Evolutionary conservation across 2,329 filamentous ascomycete genomes (phyloP).

Genomic region (Pestalotiopsis sp.): DNA sequence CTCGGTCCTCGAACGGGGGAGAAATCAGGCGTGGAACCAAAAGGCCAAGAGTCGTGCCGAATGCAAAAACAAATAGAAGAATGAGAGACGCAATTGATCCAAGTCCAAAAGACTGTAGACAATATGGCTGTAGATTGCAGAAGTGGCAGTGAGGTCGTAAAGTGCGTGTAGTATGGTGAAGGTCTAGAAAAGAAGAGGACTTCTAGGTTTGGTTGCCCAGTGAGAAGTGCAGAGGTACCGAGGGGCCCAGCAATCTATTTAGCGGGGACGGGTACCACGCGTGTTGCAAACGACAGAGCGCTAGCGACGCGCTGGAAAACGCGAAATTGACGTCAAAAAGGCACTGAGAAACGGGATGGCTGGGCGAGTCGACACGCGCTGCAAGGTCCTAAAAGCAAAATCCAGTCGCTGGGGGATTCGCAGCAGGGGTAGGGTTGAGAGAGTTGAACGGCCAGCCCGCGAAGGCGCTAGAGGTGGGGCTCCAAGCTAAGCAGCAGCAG

Average conservation of each 20-base stretch:
- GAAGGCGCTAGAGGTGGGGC: not conserved
- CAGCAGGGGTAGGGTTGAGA: not conserved
- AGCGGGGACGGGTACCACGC: conserved; percentile 12
- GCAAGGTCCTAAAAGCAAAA: not conserved
- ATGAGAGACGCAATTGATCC: not conserved
- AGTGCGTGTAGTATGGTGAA: conserved; percentile 5
- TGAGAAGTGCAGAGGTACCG: conserved; percentile 1
- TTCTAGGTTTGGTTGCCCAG: not conserved
- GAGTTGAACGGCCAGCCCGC: not conserved
- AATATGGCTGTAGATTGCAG: not conserved
- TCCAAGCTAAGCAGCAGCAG: too few species aligned
- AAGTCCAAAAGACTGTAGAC: not conserved
- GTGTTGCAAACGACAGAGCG: not conserved
- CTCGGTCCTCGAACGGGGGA: not conserved
- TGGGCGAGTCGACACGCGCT: conserved; percentile 10
- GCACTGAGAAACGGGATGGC: conserved; percentile 9
- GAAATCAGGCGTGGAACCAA: not conserved
- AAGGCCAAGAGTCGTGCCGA: not conserved
- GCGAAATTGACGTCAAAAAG: conserved; percentile 14
- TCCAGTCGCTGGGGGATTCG: not conserved
- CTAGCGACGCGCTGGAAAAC: conserved; percentile 8
- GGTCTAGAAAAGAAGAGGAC: not conserved
- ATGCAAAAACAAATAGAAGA: not conserved
- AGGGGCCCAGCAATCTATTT: conserved; percentile 4
- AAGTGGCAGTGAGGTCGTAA: not conserved